Evolutionary conservation across 1,139 yeast species (phyloP), one percentile per base, ranked within the genome.

Genomic region (Saccharomyces pastorianus): DNA sequence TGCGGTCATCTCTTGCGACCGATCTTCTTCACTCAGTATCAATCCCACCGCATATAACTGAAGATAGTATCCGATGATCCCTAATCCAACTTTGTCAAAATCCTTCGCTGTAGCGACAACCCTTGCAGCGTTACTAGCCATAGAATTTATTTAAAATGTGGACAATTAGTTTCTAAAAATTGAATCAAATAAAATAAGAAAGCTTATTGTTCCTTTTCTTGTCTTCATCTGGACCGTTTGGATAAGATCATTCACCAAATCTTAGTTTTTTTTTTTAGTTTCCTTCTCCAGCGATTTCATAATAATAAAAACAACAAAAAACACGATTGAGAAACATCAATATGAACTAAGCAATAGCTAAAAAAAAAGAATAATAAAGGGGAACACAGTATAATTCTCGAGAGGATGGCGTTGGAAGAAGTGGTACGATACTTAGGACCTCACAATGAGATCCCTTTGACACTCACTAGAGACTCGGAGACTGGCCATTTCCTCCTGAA

Each of bases 51-150:
- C 61, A 52, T 63, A 66, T 34, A 68, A 53, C 52, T 64, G 57
- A 51, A 67, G 42, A 53, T 68, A 67, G 48, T 68, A 68, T n/a
- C 65, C 61, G 11, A 67, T 57, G 11, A 66, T 59, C 3, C 54
- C 59, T 42, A 65, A 46, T 7, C 66, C 66, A 17, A 60, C 58
- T 9, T 49, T 51, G 48, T 63, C 66, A 48, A 65, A 62, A 52
- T 65, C 67, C 2, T 51, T 50, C n/a, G 65, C 61, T 1, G 65
- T 64, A 13, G 56, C 50, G 5, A 58, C 48, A 23, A 62, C 23
- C 42, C 68, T 50, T 13, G 27, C 41, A 13, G 53, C 38, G 2
- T 46, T 44, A 34, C 29, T 38, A 5, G 44, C 20, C 20, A 14
- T 20, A 13, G 26, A 27, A n/a, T 23, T 14, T 20, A 46, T 29